Evolutionary conservation across 805 yeast species (phyloP), one percentile per base, ranked within the genome.

Genomic region (Suhomyces prunicola): DNA sequence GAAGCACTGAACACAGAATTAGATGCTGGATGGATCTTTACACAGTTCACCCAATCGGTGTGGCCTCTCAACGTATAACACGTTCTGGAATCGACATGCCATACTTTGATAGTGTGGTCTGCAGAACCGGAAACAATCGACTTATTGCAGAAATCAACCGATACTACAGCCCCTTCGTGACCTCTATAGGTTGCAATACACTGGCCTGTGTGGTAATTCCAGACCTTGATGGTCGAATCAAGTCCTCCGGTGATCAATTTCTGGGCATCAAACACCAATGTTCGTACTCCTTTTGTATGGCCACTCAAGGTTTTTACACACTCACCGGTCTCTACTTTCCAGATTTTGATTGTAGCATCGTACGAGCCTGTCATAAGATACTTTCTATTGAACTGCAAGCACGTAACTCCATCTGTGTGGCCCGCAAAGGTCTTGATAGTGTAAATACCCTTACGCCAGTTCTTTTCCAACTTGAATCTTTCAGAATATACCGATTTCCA

Each of bases 401-500:
- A 85, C 46, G 93, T 79, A n/a, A 94, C 86, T 19, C 96, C 96
- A 66, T 89, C 97, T 49, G 84, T 81, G 65, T 92, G 98, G 8
- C 96, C 97, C 54, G 75, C 72, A 63, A 91, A 90, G 50, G 78
- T 83, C 53, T 79, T 84, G 23, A 85, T 70, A 27, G 74, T 74
- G 69, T 84, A 89, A 17, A 78, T 72, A 9, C 97, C 97, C 57
- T 86, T 85, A 56, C 99, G 78, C 99, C 99, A 94, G 70, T 94
- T 93, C 60, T 89, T 83, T 68, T 94, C 99, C 55, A 94, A 91
- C 68, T 84, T 86, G 70, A 81, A 93, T 36, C 99, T 78, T 70
- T 94, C 99, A 46, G 90, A 80, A 69, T 94, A 93, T 23, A 93
- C 97, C 6, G 88, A 87, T 64, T 94, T 93, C 99, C 99, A 93